Conservation (phyloP, 106 monocot species). For the Dioscorea alata region DNA sequence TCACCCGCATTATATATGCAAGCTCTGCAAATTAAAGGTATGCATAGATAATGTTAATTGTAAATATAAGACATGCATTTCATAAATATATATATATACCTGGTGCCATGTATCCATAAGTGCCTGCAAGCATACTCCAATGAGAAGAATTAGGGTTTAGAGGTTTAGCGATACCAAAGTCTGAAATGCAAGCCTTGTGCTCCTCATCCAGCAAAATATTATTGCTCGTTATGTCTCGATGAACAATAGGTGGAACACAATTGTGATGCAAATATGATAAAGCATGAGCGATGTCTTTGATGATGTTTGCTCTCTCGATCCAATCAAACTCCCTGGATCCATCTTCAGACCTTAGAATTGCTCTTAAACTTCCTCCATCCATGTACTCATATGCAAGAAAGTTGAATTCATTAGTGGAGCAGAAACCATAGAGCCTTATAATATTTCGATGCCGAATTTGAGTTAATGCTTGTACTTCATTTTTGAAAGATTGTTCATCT, state of each 20-base stretch:
- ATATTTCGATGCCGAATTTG: conserved; percentile 17
- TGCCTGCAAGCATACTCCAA: conserved; percentile 18
- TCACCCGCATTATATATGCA: conserved; percentile 26
- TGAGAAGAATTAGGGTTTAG: conserved; percentile 16
- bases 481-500: conserved; percentile 13
- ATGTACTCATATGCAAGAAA: conserved; percentile 29
- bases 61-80: too few species aligned
- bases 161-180: conserved; percentile 14
- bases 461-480: conserved; percentile 13
- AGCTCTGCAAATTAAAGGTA: conserved; percentile 19
- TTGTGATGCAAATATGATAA: conserved; percentile 20
- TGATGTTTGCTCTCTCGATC: background rate
- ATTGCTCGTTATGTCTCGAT: conserved; percentile 15
- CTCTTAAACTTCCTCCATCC: conserved; percentile 17
- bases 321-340: conserved; percentile 4
- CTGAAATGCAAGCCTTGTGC: conserved; percentile 17
- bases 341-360: background rate
- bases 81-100: conserved; percentile 2
- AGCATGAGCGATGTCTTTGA: conserved; percentile 21
- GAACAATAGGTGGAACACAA: conserved; percentile 5
- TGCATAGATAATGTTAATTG: background rate
- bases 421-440: conserved; percentile 26
- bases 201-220: conserved; percentile 15
- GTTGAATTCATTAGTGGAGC: background rate
- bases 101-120: conserved; percentile 28